Evolutionary conservation across 129 eudicot species (phyloP).

Genomic region (Ambrosia trifida): DNA sequence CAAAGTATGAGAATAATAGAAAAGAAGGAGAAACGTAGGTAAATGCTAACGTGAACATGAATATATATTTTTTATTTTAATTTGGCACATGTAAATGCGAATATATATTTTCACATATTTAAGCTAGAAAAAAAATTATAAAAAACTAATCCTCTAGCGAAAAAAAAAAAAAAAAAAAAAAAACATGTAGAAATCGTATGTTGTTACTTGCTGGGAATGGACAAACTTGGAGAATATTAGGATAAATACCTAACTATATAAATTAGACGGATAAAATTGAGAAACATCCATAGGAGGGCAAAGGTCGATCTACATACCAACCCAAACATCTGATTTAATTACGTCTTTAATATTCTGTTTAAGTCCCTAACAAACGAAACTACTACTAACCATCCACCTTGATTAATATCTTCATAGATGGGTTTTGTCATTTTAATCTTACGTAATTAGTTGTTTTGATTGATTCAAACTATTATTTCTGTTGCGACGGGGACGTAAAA

Average conservation of each 20-base stretch:
- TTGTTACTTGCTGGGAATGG: not conserved
- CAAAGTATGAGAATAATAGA: no score
- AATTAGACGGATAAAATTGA: conserved; percentile 14
- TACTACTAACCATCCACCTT: not conserved
- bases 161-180: no score
- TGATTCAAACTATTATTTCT: not conserved
- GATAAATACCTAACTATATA: conserved; percentile 4
- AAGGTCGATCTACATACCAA: not conserved
- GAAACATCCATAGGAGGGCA: not conserved
- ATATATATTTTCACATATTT: no score
- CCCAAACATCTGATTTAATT: not conserved
- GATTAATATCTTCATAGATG: not conserved
- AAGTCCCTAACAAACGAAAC: not conserved
- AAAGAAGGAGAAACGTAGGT: no score
- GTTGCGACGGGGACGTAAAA: no score
- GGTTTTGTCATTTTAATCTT: not conserved
- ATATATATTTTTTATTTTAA: no score
- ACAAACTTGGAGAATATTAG: not conserved
- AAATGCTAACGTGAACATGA: no score
- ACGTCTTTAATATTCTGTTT: not conserved
- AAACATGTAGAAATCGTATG: not conserved
- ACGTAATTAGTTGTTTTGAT: not conserved
- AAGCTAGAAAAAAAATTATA: no score
- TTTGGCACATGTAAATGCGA: no score
- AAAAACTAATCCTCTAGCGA: no score